Evolutionary conservation across 1,284 basidiomycete genomes (phyloP), one percentile per base, ranked within the genome.

Genomic region (Puccinia polysora): DNA sequence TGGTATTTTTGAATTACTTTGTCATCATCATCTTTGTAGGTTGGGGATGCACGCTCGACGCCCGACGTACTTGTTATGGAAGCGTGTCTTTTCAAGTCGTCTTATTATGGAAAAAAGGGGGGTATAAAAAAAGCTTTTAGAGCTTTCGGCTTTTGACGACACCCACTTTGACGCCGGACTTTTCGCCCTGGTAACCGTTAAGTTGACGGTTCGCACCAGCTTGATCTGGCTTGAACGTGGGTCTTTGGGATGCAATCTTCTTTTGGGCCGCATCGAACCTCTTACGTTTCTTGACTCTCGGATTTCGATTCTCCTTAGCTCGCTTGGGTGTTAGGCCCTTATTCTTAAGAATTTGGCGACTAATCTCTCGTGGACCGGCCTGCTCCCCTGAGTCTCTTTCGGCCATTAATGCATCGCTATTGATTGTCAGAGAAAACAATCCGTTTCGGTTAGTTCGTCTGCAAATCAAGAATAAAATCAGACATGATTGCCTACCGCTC

Each of bases 201-300:
- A 78, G 79, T 43, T 81, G 78, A 6, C 81, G 79, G 12, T 79
- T 84, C 73, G 89, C 82, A 38, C 91, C 90, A 74, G 91, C 91
- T 25, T 43, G 58, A 8, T 71, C 58, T 30, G 68, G 56, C 80
- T 89, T 93, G 85, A 87, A 96, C 30, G 92, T 85, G 23, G 91
- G 87, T 79, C 90, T 88, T 81, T 93, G 90, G 34, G 89, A 91
- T 30, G 87, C 83, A 20, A 96, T 83, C 81, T 88, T 91, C 83
- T 89, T 91, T 84, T 94, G 89, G 74, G 92, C 93, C 82, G 95
- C 89, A 78, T 93, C 92, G 83, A 88, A 97, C 78, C 86, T 88
- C 80, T 88, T 84, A 59, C 90, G 85, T 81, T 97, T 97, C 85
- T 96, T 97, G 81, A 97, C 92, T 76, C 93, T 87, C 36, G 93